Evolutionary conservation across 2,329 filamentous ascomycete genomes (phyloP), one percentile per base, ranked within the genome.

Genomic region (Neofusicoccum ribis): DNA sequence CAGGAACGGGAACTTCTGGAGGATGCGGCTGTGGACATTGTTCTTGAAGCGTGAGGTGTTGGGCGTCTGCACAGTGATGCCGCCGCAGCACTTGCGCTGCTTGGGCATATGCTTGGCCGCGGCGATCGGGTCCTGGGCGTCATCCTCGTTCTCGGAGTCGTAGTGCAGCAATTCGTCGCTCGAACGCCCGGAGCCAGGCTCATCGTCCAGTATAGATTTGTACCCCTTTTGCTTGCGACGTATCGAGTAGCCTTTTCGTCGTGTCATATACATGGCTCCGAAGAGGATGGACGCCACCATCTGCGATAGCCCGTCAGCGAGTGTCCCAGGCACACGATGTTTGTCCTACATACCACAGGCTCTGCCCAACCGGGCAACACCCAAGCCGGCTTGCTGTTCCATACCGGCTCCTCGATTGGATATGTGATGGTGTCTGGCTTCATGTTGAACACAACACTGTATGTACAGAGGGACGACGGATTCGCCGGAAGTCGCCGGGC

Each of bases 1-100:
- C 63, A 91, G 75, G 72, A 91, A 91, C 4, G 89, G 88, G 69
- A 87, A 89, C 71, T 88, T 88, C 73, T 89, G 85, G 66, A 90
- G 79, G 64, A 90, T 81, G 31, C 87, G 81, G 67, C 85, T 88
- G 73, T 89, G 88, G 56, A 84, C 73, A 72, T 89, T 77, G 66
- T 84, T 80, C 44, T 83, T 81, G 74, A 88, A 90, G n/a, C 85
- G 82, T 3, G 84, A 84, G 2, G 86, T 85, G 70, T 88, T 88
- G 11, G 86, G 86, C 5, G 82, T 88, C 9, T 76, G 72, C 65
- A 86, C 72, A 17, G 81, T 73, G 49, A 81, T 73, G n/a, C 86
- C 83, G 69, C 82, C 85, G 68, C 80, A 85, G 69, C 82, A 83
- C 27, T 72, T 72, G 17, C 85, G 81, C 66, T 80, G 78, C 73